phyloP scores from a whole-genome alignment of 2,329 filamentous ascomycete species.

The Epichloe gansuensis region DNA sequence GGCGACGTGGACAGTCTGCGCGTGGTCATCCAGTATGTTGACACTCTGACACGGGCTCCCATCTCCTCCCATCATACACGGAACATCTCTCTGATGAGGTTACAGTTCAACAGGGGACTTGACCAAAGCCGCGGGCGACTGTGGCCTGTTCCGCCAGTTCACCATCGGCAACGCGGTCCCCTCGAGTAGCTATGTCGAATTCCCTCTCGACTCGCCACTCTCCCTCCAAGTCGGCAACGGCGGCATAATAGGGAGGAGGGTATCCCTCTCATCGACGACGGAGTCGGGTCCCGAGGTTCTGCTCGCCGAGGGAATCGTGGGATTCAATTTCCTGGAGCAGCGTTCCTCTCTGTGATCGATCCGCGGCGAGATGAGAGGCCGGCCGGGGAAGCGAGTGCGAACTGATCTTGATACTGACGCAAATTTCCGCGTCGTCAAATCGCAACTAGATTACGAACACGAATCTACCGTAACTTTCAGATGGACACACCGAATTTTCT shows the following conservation, averaged over 20 bases:
- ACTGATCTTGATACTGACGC: neutral
- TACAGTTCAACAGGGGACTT: slow-evolving; percentile 31
- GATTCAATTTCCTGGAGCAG: slow-evolving; percentile 28
- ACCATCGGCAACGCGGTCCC: slow-evolving; percentile 13
- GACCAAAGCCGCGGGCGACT: slow-evolving; percentile 26
- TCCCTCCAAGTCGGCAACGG: slow-evolving; percentile 31
- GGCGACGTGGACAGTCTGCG: slow-evolving; percentile 16
- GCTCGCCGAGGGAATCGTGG: slow-evolving; percentile 37
- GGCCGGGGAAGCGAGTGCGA: neutral
- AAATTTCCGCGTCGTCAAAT: too few relatives aligned
- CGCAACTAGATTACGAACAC: too few relatives aligned
- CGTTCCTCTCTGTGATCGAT: neutral
- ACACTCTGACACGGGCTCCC: neutral
- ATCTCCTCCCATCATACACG: neutral
- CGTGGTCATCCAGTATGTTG: slow-evolving; percentile 33
- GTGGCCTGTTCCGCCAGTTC: slow-evolving; percentile 30
- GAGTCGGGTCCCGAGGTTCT: slow-evolving; percentile 16
- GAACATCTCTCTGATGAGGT: neutral
- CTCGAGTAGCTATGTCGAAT: slow-evolving; percentile 17
- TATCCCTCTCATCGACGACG: slow-evolving; percentile 25
- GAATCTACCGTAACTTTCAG: too few relatives aligned
- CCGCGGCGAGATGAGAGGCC: neutral
- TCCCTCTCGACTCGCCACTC: slow-evolving; percentile 25
- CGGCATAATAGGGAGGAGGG: slow-evolving; percentile 36
- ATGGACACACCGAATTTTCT: too few relatives aligned